Base-by-base conservation (phyloP, 2,329 filamentous ascomycete genomes). In the Alternaria angustiovoidea region DNA sequence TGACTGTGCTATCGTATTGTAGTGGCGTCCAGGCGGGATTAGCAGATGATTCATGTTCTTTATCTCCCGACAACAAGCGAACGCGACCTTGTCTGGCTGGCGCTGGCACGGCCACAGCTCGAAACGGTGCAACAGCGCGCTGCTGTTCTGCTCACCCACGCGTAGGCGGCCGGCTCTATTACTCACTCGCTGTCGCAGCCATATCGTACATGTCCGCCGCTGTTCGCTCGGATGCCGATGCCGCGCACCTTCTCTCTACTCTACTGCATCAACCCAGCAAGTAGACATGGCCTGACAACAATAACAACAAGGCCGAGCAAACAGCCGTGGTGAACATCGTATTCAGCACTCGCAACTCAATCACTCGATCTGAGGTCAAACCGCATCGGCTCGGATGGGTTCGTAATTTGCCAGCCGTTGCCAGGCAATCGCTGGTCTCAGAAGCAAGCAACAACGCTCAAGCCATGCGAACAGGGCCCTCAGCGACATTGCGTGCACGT, bases 71-170 rank as follows among this genome's bases (percentile, higher is more conserved):
- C 54, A 28, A 32, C 65, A 63, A 56, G 64, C 64, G 64, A 62
- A 60, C 59, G 58, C 66, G 65, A 65, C 64, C 61, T 32, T 59
- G 56, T 61, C 62, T 62, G 34, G 34, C 34, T 39, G 36, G 32
- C 32, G 11, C 34, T 39, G 36, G 62, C 68, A 68, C 65, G 65
- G 65, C 67, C 63, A 61, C 67, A 41, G 44, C 64, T 68, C 67
- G 67, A 75, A 72, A 70, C 69, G 65, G 68, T 64, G 63, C 51
- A 62, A 66, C 68, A 64, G 38, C 46, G 18, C 30, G 47, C 51
- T 43, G 36, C 49, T 43, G n/a, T 44, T 34, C 43, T 57, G 32
- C 38, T 26, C 38, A 51, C n/a, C 60, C 38, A 51, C 20, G 58
- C 42, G 54, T 53, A 58, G 52, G 20, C 54, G 52, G 20, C 54